Conservation (phyloP, 2,329 filamentous ascomycete genomes). For the Monilinia laxa region DNA sequence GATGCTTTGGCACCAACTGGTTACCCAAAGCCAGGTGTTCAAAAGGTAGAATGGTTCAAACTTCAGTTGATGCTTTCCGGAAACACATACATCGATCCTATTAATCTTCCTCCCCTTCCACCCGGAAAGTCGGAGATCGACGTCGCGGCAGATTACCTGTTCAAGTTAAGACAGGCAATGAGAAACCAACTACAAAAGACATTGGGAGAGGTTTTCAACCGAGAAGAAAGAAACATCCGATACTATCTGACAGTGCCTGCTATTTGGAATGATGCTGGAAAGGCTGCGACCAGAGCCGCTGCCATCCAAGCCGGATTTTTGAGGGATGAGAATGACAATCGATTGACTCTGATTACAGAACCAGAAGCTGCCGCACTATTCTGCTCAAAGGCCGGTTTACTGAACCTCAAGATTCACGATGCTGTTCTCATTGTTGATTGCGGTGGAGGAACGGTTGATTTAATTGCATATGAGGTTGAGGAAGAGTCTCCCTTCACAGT, state of each 20-base stretch:
- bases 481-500: constrained; percentile 97
- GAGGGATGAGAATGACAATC: constrained; percentile 95
- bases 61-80: constrained; percentile 97
- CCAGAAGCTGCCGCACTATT: constrained; percentile 97
- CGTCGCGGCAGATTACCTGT: constrained; percentile 98
- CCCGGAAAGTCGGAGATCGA: constrained; percentile 99
- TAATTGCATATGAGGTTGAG: constrained; percentile 98
- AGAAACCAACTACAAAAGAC: constrained; percentile 93
- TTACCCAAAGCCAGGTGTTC: constrained; percentile 95
- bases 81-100: constrained; percentile 98
- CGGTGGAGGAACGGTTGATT: constrained; percentile 95
- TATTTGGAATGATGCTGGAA: constrained; percentile 98
- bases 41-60: constrained; percentile 99
- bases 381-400: constrained; percentile 91
- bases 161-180: constrained; percentile 97
- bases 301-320: constrained; percentile 97
- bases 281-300: constrained; percentile 91
- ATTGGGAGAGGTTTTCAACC: constrained; percentile 93
- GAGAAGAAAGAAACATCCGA: constrained; percentile 95
- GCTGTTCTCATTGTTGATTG: constrained; percentile 98
- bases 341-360: constrained; percentile 90
- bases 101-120: constrained; percentile 95
- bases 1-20: constrained; percentile 95
- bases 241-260: constrained; percentile 99
- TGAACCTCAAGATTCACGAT: constrained; percentile 97